A percentile compares a stretch with the other conserved stretches of the same genome.
Evolutionary conservation across 129 eudicot species (phyloP).

Genomic region (Lactuca saligna): DNA sequence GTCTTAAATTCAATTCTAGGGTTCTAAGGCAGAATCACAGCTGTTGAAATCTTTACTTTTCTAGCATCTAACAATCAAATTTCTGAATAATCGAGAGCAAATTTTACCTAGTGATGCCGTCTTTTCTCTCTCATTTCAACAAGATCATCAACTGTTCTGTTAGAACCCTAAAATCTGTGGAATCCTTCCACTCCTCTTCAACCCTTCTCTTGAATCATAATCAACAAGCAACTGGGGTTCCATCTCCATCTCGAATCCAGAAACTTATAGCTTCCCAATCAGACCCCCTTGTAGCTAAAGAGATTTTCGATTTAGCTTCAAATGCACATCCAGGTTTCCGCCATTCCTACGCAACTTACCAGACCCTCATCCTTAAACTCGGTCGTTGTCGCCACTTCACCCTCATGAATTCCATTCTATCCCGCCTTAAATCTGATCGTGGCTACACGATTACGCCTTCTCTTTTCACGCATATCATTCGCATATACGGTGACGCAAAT

Average conservation of each 20-base stretch:
- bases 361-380: constrained; percentile 71
- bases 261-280: constrained; percentile 65
- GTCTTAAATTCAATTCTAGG: not conserved
- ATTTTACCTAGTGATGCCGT: constrained; percentile 8
- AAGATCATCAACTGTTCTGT: constrained; percentile 3
- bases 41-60: no score
- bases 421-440: constrained; percentile 36
- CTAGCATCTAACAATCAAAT: not conserved
- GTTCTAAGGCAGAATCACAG: not conserved
- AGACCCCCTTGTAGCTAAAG: constrained; percentile 81
- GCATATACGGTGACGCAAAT: constrained; percentile 65
- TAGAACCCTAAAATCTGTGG: constrained; percentile 26
- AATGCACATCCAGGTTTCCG: constrained; percentile 51
- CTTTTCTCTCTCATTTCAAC: constrained; percentile 18
- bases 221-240: constrained; percentile 15
- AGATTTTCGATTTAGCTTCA: constrained; percentile 72
- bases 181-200: constrained; percentile 25
- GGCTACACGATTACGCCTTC: constrained; percentile 46
- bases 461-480: constrained; percentile 62
- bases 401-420: constrained; percentile 50
- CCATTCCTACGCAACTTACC: constrained; percentile 57
- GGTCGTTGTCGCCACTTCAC: constrained; percentile 64
- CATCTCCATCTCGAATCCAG: constrained; percentile 58
- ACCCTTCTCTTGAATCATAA: constrained; percentile 7
- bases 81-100: not conserved